Conservation (phyloP, 176 grass and related monocot species). For the Carex myosuroides region DNA sequence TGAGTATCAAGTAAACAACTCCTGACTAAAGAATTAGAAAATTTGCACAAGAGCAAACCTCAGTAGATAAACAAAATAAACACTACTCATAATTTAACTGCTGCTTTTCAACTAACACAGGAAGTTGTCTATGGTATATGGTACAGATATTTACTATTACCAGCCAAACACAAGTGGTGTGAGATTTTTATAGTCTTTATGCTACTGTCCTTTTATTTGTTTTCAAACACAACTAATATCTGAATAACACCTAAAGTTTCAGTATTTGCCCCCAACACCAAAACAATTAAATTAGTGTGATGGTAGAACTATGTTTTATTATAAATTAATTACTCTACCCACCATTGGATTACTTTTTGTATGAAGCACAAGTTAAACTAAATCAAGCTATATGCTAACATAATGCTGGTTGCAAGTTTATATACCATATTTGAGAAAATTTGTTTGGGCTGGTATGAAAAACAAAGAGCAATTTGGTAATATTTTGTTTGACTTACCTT, state of each 20-base stretch:
- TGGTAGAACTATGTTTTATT: background rate
- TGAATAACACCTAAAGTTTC: background rate
- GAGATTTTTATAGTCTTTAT: background rate
- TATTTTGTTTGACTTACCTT: background rate
- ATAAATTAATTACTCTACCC: background rate
- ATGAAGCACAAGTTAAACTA: background rate
- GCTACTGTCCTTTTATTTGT: background rate
- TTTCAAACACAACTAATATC: background rate
- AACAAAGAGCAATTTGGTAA: background rate
- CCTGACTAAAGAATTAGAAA: slow-evolving; percentile 45
- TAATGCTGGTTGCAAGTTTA: background rate
- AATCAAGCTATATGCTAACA: background rate
- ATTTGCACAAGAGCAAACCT: background rate
- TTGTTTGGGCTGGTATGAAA: background rate
- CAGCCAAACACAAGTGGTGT: background rate
- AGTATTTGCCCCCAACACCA: background rate
- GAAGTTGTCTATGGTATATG: background rate
- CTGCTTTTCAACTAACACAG: background rate
- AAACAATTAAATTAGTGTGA: background rate
- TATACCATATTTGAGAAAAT: background rate
- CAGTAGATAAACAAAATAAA: too few species aligned
- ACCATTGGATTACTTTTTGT: background rate
- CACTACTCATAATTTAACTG: background rate
- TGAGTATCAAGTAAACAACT: slow-evolving; percentile 93
- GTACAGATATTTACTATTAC: background rate